Base-by-base conservation (phyloP, 1,139 yeast genomes). In the Scheffersomyces illinoinensis region DNA sequence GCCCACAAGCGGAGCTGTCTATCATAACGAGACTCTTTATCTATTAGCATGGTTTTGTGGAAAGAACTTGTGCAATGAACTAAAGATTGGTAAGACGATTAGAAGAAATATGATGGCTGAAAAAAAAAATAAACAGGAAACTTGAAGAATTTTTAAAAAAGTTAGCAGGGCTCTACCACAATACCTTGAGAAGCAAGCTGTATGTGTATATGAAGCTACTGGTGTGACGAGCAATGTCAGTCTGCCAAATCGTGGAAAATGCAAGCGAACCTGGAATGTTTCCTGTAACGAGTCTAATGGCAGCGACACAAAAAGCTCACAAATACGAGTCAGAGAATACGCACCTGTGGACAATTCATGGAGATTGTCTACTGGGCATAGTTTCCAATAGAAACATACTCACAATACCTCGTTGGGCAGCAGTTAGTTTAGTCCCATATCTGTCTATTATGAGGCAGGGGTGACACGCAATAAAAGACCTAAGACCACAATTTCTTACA, bases 1-100 rank as follows among this genome's bases (percentile, higher is more conserved):
- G 92, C 95, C 99, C 99, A 95, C 20, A 95, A 76, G 51, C 98
- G 82, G 60, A 93, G 76, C 71, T 95, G 99, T 54, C 99, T 83
- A 73, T 95, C 98, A 71, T 92, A 93, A 64, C 85, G 85, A 56
- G 77, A 70, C 49, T 70, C 71, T 62, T 77, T 81, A 54, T 79
- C 79, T 43, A 63, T 61, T 61, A 58, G 56, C 48, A 21, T 53
- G 47, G 17, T 8, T 33, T 3, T 8, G 17, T 3, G 12, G 43
- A 33, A 33, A 12, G 43, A 33, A 8, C 43, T 10, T 12, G 4
- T 33, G 17, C 17, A 33, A 33, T 33, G 14, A 33, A 33, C 3
- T 2, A 33, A 33, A 33, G 17, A 10, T 7, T 14, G 43, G 43
- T 10, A 33, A 33, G 43, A 33, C 43, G 43, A 12, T 4, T 33